Conservation (phyloP, 116 monocot genomes). For the Trichopus zeylanicus region DNA sequence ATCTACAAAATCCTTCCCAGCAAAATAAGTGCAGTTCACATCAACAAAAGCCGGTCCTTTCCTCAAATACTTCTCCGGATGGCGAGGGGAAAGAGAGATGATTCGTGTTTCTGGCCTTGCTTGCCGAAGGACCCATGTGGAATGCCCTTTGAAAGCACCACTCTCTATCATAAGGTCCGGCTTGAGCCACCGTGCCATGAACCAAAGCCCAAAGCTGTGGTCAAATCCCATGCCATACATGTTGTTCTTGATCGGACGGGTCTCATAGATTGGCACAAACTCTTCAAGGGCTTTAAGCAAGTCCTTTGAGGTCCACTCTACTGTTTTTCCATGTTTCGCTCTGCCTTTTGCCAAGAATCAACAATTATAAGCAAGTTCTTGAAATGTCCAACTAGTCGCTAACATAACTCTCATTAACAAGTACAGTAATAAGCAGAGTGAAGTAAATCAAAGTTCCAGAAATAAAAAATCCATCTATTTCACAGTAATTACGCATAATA, state of each 20-base stretch:
- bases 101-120: constrained; percentile 74
- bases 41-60: constrained; percentile 97
- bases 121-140: constrained; percentile 97
- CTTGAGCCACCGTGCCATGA: constrained; percentile 83
- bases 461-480: too few species aligned
- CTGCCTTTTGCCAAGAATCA: constrained; percentile 78
- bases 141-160: constrained; percentile 97
- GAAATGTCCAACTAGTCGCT: too few species aligned
- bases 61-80: constrained; percentile 87
- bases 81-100: constrained; percentile 86
- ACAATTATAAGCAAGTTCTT: constrained; percentile 9
- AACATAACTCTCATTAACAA: too few species aligned
- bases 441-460: too few species aligned
- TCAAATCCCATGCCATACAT: constrained; percentile 98
- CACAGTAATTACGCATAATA: too few species aligned
- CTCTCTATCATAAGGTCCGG: constrained; percentile 96
- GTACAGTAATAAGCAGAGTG: too few species aligned
- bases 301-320: constrained; percentile 81
- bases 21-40: constrained; percentile 82
- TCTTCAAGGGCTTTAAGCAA: constrained; percentile 89
- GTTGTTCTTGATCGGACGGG: constrained; percentile 93
- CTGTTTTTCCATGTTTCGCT: constrained; percentile 83
- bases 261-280: constrained; percentile 88
- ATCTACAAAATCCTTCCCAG: constrained; percentile 93
- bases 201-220: constrained; percentile 98